Percentiles rank a stretch among this genome's conserved stretches.
Evolutionary conservation across 2,329 filamentous ascomycete genomes (phyloP).

Genomic region (Hymenoscyphus linearis): DNA sequence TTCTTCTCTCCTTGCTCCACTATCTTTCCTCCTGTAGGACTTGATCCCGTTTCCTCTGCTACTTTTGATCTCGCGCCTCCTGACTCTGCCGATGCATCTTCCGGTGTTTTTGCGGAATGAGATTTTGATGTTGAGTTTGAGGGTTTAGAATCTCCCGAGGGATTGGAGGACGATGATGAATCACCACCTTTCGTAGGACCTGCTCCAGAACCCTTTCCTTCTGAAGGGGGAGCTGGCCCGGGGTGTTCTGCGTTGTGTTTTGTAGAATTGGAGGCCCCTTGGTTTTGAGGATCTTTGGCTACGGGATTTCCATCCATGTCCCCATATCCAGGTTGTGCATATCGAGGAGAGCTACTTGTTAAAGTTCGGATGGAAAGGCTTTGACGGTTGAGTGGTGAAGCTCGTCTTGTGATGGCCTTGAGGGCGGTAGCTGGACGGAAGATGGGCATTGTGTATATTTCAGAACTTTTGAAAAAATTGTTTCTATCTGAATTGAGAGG

Average conservation of each 20-base stretch:
- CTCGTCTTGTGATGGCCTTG: conserved; percentile 13
- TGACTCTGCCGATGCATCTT: conserved; percentile 34
- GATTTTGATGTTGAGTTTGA: conserved; percentile 8
- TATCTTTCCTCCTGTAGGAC: conserved; percentile 25
- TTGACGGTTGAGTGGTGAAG: conserved; percentile 9
- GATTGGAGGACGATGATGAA: conserved; percentile 7
- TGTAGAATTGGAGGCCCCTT: conserved; percentile 30
- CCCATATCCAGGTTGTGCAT: conserved; percentile 35
- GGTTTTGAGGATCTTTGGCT: conserved; percentile 35
- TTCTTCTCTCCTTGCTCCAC: conserved; percentile 19
- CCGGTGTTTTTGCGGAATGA: conserved; percentile 18
- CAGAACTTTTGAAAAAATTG: background rate
- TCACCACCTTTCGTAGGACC: conserved; percentile 33
- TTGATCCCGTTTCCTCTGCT: conserved; percentile 35
- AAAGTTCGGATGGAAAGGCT: conserved; percentile 14
- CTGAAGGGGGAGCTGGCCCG: conserved; percentile 37
- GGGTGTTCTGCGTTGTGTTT: conserved; percentile 39
- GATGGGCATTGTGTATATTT: conserved; percentile 20
- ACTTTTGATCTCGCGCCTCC: conserved; percentile 38
- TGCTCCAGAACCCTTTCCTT: conserved; percentile 36
- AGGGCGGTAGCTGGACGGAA: conserved; percentile 15
- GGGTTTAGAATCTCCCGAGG: conserved; percentile 10
- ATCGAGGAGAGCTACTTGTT: conserved; percentile 14
- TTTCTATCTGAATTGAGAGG: background rate
- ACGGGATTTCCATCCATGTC: conserved; percentile 36